Conservation (phyloP, 2,329 filamentous ascomycete species). For the Chaetomium sp. region DNA sequence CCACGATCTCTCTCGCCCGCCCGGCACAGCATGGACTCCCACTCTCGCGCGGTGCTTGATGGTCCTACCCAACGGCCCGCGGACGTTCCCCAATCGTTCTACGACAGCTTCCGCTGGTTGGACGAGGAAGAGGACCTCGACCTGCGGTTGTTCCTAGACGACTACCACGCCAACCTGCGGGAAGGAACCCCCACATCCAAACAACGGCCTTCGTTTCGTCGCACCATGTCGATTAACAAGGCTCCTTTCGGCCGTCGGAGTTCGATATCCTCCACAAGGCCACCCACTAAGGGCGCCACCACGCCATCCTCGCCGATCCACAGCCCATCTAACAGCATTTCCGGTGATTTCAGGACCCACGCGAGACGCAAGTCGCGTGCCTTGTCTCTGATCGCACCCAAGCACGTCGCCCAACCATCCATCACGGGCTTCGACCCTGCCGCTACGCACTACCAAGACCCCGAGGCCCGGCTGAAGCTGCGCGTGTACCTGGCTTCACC, state of each 20-base stretch:
- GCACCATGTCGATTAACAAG: constrained; percentile 65
- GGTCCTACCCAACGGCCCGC: constrained; percentile 17
- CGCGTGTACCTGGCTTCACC: constrained; percentile 81
- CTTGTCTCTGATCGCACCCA: constrained; percentile 48
- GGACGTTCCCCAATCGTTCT: constrained; percentile 46
- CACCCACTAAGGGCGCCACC: constrained; percentile 37
- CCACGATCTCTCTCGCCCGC: constrained; percentile 26
- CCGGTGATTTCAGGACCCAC: constrained; percentile 28
- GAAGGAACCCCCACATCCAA: constrained; percentile 41
- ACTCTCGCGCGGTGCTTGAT: not conserved
- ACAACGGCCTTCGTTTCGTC: constrained; percentile 57
- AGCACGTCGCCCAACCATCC: constrained; percentile 38
- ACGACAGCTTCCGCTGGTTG: constrained; percentile 66
- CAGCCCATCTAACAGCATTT: constrained; percentile 26
- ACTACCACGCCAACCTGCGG: constrained; percentile 60
- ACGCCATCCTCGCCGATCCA: constrained; percentile 26
- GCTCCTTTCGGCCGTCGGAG: constrained; percentile 51
- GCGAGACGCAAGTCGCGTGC: constrained; percentile 47
- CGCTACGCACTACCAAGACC: constrained; percentile 82
- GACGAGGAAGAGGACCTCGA: constrained; percentile 68
- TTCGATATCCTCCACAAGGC: constrained; percentile 43
- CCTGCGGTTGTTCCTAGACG: constrained; percentile 58
- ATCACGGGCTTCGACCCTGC: constrained; percentile 57
- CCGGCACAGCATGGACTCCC: constrained; percentile 28
- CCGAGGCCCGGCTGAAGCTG: constrained; percentile 78